A percentile compares a stretch with the other conserved stretches of the same genome.
These are phyloP conservation scores for Mucor sp. DNA, from an alignment of 371 early-diverging fungal genomes.

Conservation along the genomic window DNA sequence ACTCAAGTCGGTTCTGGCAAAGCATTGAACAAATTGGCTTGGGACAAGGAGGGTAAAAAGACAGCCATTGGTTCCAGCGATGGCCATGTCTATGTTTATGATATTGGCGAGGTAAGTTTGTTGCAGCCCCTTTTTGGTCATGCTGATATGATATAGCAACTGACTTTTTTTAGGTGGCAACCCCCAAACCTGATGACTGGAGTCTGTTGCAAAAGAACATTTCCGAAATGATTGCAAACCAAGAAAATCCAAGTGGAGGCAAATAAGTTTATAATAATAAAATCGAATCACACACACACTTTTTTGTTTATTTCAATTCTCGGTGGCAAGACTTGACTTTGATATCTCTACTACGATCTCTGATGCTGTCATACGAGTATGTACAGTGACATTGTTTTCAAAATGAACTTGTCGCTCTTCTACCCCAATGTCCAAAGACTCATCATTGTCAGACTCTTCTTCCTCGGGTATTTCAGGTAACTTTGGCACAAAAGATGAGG, in stretches of 20 bases:
- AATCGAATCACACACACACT: no score
- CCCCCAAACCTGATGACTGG: conserved; percentile 70
- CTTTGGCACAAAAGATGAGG: no score
- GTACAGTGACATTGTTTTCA: no score
- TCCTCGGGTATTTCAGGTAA: no score
- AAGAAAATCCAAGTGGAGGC: conserved; percentile 36
- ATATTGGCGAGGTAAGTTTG: conserved; percentile 81
- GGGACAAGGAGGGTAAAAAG: conserved; percentile 88
- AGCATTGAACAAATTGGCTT: conserved; percentile 91
- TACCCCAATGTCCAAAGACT: no score
- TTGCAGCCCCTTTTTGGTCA: background rate
- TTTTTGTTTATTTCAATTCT: no score
- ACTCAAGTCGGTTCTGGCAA: conserved; percentile 68
- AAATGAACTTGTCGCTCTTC: no score
- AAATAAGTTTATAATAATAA: conserved; percentile 1
- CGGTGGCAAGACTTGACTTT: no score
- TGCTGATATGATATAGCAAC: background rate
- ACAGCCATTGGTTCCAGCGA: conserved; percentile 87
- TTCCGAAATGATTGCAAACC: conserved; percentile 64
- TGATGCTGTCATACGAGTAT: no score
- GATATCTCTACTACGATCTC: no score
- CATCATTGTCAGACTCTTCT: no score
- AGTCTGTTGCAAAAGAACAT: conserved; percentile 67
- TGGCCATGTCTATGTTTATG: conserved; percentile 87
- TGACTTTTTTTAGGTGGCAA: conserved; percentile 47